These are phyloP conservation scores for Scedosporium apiospermum DNA, from an alignment of 2,329 filamentous ascomycete genomes.

Conservation along the genomic window DNA sequence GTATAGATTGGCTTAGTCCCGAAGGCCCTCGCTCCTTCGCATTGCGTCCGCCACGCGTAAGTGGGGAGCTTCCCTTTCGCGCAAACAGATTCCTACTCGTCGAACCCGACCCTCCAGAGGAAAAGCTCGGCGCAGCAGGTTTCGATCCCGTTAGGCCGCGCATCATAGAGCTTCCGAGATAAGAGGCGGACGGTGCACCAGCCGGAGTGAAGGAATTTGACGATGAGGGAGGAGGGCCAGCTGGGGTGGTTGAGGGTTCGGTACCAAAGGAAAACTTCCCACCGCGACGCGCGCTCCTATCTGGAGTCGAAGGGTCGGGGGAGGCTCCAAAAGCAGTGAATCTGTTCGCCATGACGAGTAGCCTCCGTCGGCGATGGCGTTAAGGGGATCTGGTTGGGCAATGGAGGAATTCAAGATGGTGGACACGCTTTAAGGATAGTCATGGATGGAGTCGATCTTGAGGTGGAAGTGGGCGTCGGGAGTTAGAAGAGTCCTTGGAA, in stretches of 20 bases:
- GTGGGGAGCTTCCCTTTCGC: constrained; percentile 27
- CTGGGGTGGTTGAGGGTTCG: constrained; percentile 43
- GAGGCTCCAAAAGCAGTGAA: constrained; percentile 35
- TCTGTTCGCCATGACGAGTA: constrained; percentile 26
- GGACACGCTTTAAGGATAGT: not conserved
- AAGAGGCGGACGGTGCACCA: constrained; percentile 46
- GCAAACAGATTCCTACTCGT: constrained; percentile 28
- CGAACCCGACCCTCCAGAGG: constrained; percentile 15
- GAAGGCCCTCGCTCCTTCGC: constrained; percentile 35
- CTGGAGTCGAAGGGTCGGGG: constrained; percentile 39
- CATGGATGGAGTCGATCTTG: not conserved
- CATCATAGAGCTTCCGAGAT: constrained; percentile 44
- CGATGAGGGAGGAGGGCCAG: constrained; percentile 40
- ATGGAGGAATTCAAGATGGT: not conserved
- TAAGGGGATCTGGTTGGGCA: not conserved
- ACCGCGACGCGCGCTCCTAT: constrained; percentile 13
- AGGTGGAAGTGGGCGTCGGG: too few species aligned
- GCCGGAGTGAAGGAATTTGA: constrained; percentile 45
- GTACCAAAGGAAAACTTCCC: constrained; percentile 27
- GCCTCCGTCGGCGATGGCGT: not conserved
- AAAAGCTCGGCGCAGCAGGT: constrained; percentile 25
- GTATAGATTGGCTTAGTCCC: constrained; percentile 35
- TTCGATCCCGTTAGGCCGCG: constrained; percentile 29
- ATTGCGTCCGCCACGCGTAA: constrained; percentile 38
- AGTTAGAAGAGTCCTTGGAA: too few species aligned